Evolutionary conservation across 2,329 filamentous ascomycete genomes (phyloP).

Genomic region (Fusarium sp.): DNA sequence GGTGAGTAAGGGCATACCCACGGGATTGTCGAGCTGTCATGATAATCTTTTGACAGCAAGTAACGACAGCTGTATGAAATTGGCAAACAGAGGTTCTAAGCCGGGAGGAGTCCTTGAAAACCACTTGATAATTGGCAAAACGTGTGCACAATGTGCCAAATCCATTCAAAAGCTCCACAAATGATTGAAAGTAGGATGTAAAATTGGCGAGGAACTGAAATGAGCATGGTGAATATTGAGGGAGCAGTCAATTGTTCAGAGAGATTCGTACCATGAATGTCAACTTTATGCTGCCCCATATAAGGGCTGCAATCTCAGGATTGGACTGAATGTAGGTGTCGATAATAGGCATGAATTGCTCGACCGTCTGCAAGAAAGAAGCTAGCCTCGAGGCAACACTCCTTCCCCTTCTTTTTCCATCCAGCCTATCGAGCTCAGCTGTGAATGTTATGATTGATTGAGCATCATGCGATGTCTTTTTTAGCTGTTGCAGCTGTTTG

Average conservation of each 20-base stretch:
- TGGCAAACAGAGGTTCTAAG: neutral
- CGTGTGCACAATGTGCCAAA: conserved; percentile 17
- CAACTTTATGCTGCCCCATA: conserved; percentile 29
- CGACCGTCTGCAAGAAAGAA: conserved; percentile 28
- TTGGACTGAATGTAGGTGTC: conserved; percentile 28
- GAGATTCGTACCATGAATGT: conserved; percentile 23
- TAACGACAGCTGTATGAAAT: conserved; percentile 22
- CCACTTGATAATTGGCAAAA: conserved; percentile 24
- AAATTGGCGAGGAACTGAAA: conserved; percentile 36
- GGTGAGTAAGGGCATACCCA: neutral
- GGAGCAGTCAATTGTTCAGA: too few relatives aligned
- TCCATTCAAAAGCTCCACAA: conserved; percentile 24
- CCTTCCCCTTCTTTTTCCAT: conserved; percentile 20
- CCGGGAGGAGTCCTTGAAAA: conserved; percentile 1
- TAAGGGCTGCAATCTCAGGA: conserved; percentile 7
- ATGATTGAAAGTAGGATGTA: conserved; percentile 36
- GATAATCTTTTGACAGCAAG: conserved; percentile 29
- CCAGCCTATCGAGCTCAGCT: conserved; percentile 12
- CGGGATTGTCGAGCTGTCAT: neutral
- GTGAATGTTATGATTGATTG: conserved; percentile 37
- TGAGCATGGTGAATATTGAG: neutral
- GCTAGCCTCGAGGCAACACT: conserved; percentile 28
- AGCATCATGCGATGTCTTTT: conserved; percentile 7
- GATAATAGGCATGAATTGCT: conserved; percentile 28
- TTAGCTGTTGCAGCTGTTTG: conserved; percentile 17